Evolutionary conservation across 257 asterid species (phyloP).

Genomic region (Solanum virginianum): DNA sequence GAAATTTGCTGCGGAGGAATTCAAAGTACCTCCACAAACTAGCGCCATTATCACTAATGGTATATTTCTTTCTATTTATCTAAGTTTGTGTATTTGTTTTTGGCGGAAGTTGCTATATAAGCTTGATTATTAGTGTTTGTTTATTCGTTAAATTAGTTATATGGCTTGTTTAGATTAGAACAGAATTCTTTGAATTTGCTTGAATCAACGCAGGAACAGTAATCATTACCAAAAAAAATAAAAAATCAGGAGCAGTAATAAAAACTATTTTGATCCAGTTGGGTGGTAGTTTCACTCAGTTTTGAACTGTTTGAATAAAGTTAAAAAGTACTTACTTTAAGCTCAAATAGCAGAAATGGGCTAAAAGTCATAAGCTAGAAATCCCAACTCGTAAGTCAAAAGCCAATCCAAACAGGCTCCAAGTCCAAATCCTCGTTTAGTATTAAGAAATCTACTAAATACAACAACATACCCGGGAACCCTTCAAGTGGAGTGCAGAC

Average conservation of each 20-base stretch:
- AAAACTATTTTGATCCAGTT: not conserved
- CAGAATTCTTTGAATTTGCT: not conserved
- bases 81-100: not conserved
- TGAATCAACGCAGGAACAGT: not conserved
- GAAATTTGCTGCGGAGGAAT: conserved; percentile 94
- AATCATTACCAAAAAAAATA: not conserved
- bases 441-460: not conserved
- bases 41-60: conserved; percentile 96
- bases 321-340: too few relatives aligned
- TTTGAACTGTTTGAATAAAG: too few relatives aligned
- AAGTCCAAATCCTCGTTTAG: not conserved
- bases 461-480: not conserved
- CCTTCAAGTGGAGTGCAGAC: not conserved
- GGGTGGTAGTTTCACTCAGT: not conserved
- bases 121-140: not conserved
- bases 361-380: too few relatives aligned
- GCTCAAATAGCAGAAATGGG: too few relatives aligned
- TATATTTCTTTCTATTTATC: not conserved
- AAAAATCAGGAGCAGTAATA: not conserved
- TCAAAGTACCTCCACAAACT: conserved; percentile 95
- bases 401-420: too few relatives aligned
- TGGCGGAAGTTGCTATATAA: not conserved
- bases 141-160: not conserved
- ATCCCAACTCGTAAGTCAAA: too few relatives aligned
- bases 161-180: not conserved